These are phyloP conservation scores for Irpex sp. DNA, from an alignment of 1,284 basidiomycete species.

Conservation along the genomic window DNA sequence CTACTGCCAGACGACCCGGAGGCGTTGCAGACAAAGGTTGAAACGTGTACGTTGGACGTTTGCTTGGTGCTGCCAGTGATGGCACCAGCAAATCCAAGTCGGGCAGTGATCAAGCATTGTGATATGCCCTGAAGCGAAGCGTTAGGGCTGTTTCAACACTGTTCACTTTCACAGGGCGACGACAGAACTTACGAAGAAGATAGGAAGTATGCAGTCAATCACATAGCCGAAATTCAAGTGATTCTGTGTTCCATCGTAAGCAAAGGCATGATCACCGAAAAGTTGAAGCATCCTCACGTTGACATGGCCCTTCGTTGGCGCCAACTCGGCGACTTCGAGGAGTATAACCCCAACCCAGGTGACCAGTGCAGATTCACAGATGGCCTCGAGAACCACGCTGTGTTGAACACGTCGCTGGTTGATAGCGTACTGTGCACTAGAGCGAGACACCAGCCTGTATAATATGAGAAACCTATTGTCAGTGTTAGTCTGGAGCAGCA, in stretches of 20 bases:
- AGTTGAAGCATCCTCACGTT: slow-evolving; percentile 9
- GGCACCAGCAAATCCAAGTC: slow-evolving; percentile 3
- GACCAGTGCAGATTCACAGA: slow-evolving; percentile 21
- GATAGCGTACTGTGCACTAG: neutral
- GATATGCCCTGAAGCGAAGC: slow-evolving; percentile 11
- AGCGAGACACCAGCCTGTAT: neutral
- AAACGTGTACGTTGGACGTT: neutral
- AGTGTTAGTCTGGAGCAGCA: neutral
- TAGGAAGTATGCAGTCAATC: slow-evolving; percentile 11
- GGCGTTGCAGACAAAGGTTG: neutral
- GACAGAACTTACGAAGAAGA: slow-evolving; percentile 14
- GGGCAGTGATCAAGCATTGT: slow-evolving; percentile 12
- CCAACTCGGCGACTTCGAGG: slow-evolving; percentile 18
- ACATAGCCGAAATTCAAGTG: slow-evolving; percentile 14
- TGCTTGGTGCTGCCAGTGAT: neutral
- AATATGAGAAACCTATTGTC: neutral
- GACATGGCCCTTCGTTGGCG: slow-evolving; percentile 17
- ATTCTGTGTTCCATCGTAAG: neutral
- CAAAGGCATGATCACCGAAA: neutral
- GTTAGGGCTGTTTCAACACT: neutral
- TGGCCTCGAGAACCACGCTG: slow-evolving; percentile 13
- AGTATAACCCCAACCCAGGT: slow-evolving; percentile 23
- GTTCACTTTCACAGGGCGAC: neutral
- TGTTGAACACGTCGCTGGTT: neutral
- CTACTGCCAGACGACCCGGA: neutral